phyloP scores from a whole-genome alignment of 176 grass and related monocot species.

The Dendrocalamus sinicus region DNA sequence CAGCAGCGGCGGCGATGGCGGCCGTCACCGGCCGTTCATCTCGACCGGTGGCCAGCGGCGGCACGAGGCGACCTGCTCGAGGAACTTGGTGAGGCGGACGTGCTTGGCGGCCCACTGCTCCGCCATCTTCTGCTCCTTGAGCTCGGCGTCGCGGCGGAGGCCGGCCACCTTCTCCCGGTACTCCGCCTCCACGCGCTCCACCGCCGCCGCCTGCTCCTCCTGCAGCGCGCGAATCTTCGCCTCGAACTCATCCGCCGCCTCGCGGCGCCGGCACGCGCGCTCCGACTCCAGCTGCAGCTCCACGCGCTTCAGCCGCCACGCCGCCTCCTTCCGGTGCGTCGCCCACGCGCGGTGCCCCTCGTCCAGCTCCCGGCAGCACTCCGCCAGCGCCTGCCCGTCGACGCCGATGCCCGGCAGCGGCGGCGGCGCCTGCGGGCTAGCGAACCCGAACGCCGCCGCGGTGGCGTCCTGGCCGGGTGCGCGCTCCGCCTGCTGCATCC shows the following conservation, averaged over 20 bases:
- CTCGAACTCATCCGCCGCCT: slow-evolving; percentile 79
- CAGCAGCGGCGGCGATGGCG: neutral
- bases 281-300: slow-evolving; percentile 92
- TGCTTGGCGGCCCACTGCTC: slow-evolving; percentile 98
- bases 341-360: slow-evolving; percentile 87
- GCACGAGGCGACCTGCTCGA: slow-evolving; percentile 66
- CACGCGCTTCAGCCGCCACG: slow-evolving; percentile 85
- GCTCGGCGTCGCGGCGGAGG: slow-evolving; percentile 74
- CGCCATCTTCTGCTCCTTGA: slow-evolving; percentile 91
- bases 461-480: slow-evolving; percentile 23
- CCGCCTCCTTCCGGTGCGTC: slow-evolving; percentile 78
- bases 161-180: slow-evolving; percentile 75
- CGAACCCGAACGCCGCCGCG: slow-evolving; percentile 46
- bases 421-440: neutral
- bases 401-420: neutral
- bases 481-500: slow-evolving; percentile 42
- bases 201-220: slow-evolving; percentile 67
- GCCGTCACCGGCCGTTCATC: slow-evolving; percentile 61
- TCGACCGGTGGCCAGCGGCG: slow-evolving; percentile 50
- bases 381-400: slow-evolving; percentile 51
- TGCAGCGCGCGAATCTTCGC: slow-evolving; percentile 68
- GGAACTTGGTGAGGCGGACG: slow-evolving; percentile 65
- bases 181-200: slow-evolving; percentile 78
- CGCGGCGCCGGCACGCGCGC: slow-evolving; percentile 71
- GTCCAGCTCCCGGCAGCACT: slow-evolving; percentile 79